Base-by-base conservation (phyloP, 1,139 yeast genomes). In the Debaryomyces robertsiae region DNA sequence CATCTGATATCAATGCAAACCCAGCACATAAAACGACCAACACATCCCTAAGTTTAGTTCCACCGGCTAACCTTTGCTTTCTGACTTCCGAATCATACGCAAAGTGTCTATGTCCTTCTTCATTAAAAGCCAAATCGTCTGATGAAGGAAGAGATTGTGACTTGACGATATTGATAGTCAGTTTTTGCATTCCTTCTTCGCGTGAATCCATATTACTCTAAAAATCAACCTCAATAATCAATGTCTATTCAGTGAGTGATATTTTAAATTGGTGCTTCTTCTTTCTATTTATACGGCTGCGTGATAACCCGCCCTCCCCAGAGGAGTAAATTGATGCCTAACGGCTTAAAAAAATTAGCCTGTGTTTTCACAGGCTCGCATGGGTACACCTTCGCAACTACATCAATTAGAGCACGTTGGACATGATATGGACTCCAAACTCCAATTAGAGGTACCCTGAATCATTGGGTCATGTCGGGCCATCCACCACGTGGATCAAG, bases 1-100 rank as follows among this genome's bases (percentile, higher is more conserved):
- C 81, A 58, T 75, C 81, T 9, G 78, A 73, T 36, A 75, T 68
- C 50, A 75, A 69, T 4, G 79, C 79, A 47, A 73, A 74, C 15
- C 81, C 80, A 40, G 78, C 67, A 55, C 75, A 68, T 19, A 69
- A 52, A 42, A 73, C 64, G 43, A 63, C 63, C 36, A 72, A 53
- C 23, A 65, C 48, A 45, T 71, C 76, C 34, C 51, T 61, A 33
- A 53, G 27, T 30, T 50, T 51, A 10, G 62, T 60, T 2, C 69
- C 69, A 1, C 54, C 56, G 6, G 42, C 52, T 38, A 66, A 60
- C 42, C 78, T 59, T 16, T 49, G 47, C 28, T 46, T 48, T 55
- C 78, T 62, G 27, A 50, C 56, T 11, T 62, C 71, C 2, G 55
- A 57, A 46, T 71, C 69, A 47, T 73, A 72, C 32, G 57, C 54